Base-by-base conservation (phyloP, 2,329 filamentous ascomycete genomes). In the Diaporthe amygdali region DNA sequence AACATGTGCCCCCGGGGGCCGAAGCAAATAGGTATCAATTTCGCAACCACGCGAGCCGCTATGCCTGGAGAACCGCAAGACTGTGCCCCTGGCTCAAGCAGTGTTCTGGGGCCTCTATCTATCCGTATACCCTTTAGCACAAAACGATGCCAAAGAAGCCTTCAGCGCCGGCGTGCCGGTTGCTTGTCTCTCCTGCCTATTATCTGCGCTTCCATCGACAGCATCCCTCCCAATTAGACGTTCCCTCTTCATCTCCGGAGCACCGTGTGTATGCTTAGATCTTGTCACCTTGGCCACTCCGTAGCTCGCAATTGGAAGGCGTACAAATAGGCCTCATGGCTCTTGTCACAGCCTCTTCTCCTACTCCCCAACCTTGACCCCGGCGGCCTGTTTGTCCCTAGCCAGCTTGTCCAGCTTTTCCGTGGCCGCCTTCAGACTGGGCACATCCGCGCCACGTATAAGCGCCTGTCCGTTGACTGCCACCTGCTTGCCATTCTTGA, bases 401-500 rank as follows among this genome's bases (percentile, higher is more conserved):
- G 82, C 82, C 37, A 83, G 74, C 10, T 76, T 77, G 0, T 78
- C 78, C 44, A 83, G 74, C 77, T 83, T 84, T 72, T 79, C 79
- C 1, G 77, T 80, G 3, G 81, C 82, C 4, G 76, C 77, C 25
- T 74, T 73, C 20, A 84, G 72, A 34, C 72, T 74, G 30, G 64
- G 71, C 25, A 77, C 74, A 61, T 84, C 79, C 2, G 82, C 82
- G 54, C 82, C 82, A 56, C 77, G 80, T 64, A 84, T 82, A 73
- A 77, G 76, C 17, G 74, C 71, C 70, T 79, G 75, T 5, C 81
- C 81, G 73, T 84, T 82, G 47, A 84, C 81, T 8, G 79, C 79
- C 47, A 83, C 81, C 73, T 82, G 81, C 78, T 84, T 81, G 68
- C 87, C 87, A 64, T 88, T 82, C 80, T 87, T 84, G 79, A 91